Evolutionary conservation across 495 filamentous ascomycete genomes (phyloP).

Genomic region (Neurospora cerealis): DNA sequence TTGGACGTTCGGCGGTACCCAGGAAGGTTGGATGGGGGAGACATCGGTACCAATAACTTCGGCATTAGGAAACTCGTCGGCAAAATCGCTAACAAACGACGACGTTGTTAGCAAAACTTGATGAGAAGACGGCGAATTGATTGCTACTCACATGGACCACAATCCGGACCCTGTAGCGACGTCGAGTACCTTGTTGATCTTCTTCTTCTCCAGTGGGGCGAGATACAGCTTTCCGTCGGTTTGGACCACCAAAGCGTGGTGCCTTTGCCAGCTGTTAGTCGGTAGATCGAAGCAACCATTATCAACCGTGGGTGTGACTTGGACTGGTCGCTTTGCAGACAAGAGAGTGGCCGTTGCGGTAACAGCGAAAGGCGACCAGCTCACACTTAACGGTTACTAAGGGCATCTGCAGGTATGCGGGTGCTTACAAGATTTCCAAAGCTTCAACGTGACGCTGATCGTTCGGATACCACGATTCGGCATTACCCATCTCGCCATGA

Average conservation of each 20-base stretch:
- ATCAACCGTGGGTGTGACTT: not conserved
- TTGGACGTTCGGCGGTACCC: constrained; percentile 43
- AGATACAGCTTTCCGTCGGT: constrained; percentile 33
- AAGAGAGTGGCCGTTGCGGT: no score
- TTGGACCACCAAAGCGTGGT: constrained; percentile 17
- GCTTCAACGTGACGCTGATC: constrained; percentile 14
- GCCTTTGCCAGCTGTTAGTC: constrained; percentile 6
- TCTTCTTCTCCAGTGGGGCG: constrained; percentile 18
- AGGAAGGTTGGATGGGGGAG: constrained; percentile 40
- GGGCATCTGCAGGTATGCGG: not conserved
- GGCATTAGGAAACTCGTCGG: constrained; percentile 41
- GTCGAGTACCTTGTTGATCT: constrained; percentile 45
- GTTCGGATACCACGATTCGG: constrained; percentile 14
- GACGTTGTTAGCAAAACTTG: not conserved
- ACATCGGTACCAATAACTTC: constrained; percentile 41
- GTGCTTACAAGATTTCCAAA: constrained; percentile 18
- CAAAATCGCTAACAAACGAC: constrained; percentile 7
- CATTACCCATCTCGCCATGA: constrained; percentile 12
- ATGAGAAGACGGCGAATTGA: not conserved
- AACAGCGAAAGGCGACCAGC: not conserved
- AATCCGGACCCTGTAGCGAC: constrained; percentile 54
- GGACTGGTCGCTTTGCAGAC: no score
- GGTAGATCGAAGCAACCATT: not conserved
- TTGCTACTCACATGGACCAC: constrained; percentile 29
- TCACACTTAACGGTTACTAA: not conserved